These are phyloP conservation scores for Metschnikowia matae DNA, from an alignment of 805 yeast genomes.

Conservation along the genomic window DNA sequence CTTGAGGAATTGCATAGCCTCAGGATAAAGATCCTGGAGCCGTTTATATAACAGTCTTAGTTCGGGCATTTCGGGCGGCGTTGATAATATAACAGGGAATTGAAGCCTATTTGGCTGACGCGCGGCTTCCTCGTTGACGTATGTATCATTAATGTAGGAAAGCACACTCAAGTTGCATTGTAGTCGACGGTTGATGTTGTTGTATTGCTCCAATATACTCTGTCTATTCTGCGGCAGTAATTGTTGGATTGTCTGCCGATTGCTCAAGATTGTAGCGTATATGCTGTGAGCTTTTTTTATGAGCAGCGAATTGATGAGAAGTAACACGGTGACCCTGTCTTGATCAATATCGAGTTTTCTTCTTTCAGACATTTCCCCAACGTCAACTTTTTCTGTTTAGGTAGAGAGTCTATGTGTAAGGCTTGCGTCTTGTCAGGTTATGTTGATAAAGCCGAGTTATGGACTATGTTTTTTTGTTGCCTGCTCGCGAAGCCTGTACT, in stretches of 20 bases:
- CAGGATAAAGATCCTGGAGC: slow-evolving; percentile 50
- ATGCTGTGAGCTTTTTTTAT: slow-evolving; percentile 38
- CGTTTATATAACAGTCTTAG: slow-evolving; percentile 44
- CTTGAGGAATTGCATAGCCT: slow-evolving; percentile 43
- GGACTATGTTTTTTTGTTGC: slow-evolving; percentile 4
- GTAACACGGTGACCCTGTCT: slow-evolving; percentile 40
- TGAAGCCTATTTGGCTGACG: slow-evolving; percentile 22
- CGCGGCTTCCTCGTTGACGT: slow-evolving; percentile 28
- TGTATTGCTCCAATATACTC: slow-evolving; percentile 32
- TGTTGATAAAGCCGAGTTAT: not conserved
- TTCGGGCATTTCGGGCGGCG: slow-evolving; percentile 56
- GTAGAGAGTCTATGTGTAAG: not conserved
- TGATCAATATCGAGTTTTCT: slow-evolving; percentile 28
- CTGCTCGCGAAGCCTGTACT: slow-evolving; percentile 6
- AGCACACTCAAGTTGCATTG: slow-evolving; percentile 41
- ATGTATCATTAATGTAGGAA: slow-evolving; percentile 36
- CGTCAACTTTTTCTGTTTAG: not conserved
- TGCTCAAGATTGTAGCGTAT: slow-evolving; percentile 32
- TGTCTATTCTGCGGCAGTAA: slow-evolving; percentile 32
- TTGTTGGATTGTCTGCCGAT: slow-evolving; percentile 31
- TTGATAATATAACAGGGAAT: slow-evolving; percentile 48
- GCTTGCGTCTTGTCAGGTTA: slow-evolving; percentile 1
- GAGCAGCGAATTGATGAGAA: slow-evolving; percentile 40
- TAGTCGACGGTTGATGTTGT: slow-evolving; percentile 37
- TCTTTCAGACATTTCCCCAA: slow-evolving; percentile 11